Base-by-base conservation (phyloP, 768 basidiomycete genomes). In the Lactarius vividus region DNA sequence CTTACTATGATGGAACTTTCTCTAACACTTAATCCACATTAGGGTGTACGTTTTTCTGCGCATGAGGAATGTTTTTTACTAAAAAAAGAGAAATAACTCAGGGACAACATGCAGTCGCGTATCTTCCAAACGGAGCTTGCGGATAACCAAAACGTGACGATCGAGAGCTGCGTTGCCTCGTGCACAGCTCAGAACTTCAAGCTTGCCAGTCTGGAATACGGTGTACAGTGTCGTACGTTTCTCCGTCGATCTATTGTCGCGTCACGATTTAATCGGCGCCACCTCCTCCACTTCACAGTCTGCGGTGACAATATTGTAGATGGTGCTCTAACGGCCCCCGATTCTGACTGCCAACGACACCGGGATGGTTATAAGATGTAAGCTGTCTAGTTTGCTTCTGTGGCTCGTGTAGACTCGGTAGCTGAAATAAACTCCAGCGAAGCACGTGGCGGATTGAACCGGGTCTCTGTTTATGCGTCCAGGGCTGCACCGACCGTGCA, bases 391-490 rank as follows among this genome's bases (percentile, higher is more conserved):
- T 13, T 44, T 23, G 13, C 2, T 44, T 44, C 26, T 52, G 23
- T 26, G 4, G 13, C 6, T 31, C 23, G 18, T 40, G 42, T 44
- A 42, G 29, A 31, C 37, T 23, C 26, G 0, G 55, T 9, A 16
- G 42, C 44, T 59, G 65, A 61, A 64, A 28, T 37, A 15, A 52
- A 40, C 64, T 29, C 55, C 64, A 88, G 86, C 15, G 80, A 88
- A 73, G 84, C 85, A 49, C 92, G 91, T 67, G 91, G 91, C 72
- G 91, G 86, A 6, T 83, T 85, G 1, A 86, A 87, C 71, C 81
- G 84, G 20, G 72, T 92, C 33, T 89, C 89, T 1, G 83, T 91
- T 18, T 92, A 92, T 70, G 79, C 83, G 0, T 80, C 83, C 0
- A 82, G 75, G 10, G 78, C 89, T 1, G 81, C 91, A 18, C 89